A percentile compares a stretch with the other conserved stretches of the same genome.
Evolutionary conservation across 2,329 filamentous ascomycete genomes (phyloP).

Genomic region (Ophiostoma populinum): DNA sequence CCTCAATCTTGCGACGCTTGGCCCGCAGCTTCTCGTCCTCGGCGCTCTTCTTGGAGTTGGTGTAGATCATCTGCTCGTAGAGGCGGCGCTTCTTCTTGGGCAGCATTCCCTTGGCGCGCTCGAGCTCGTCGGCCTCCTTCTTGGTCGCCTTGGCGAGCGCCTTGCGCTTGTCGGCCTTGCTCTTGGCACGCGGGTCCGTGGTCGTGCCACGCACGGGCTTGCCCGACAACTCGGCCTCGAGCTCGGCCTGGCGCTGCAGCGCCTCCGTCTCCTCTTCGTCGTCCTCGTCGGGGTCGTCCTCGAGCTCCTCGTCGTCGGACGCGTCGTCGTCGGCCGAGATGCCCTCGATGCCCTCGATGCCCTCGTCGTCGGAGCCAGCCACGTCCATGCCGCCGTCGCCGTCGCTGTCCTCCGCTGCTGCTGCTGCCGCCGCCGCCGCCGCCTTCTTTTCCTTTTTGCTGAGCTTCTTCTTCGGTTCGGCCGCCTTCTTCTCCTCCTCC

Average conservation of each 20-base stretch:
- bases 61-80: constrained; percentile 94
- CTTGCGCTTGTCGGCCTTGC: constrained; percentile 53
- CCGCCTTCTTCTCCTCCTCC: constrained; percentile 17
- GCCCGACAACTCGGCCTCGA: constrained; percentile 82
- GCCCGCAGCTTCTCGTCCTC: constrained; percentile 73
- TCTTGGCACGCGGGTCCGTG: constrained; percentile 37
- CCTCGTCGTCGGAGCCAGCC: constrained; percentile 26
- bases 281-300: constrained; percentile 23
- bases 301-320: constrained; percentile 24
- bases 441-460: constrained; percentile 17
- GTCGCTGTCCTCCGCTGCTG: constrained; percentile 14
- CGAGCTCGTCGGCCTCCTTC: constrained; percentile 70
- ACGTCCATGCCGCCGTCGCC: constrained; percentile 28
- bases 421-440: constrained; percentile 26
- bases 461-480: constrained; percentile 16
- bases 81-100: constrained; percentile 95
- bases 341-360: constrained; percentile 25
- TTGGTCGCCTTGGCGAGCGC: constrained; percentile 52
- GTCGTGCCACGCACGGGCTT: constrained; percentile 30
- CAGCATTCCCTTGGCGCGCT: constrained; percentile 95
- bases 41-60: constrained; percentile 80
- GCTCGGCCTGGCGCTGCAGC: constrained; percentile 65
- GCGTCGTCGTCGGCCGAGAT: constrained; percentile 13
- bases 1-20: constrained; percentile 87
- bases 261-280: constrained; percentile 44